phyloP scores from a whole-genome alignment of 305 asterid species.

The Salvia sclarea region DNA sequence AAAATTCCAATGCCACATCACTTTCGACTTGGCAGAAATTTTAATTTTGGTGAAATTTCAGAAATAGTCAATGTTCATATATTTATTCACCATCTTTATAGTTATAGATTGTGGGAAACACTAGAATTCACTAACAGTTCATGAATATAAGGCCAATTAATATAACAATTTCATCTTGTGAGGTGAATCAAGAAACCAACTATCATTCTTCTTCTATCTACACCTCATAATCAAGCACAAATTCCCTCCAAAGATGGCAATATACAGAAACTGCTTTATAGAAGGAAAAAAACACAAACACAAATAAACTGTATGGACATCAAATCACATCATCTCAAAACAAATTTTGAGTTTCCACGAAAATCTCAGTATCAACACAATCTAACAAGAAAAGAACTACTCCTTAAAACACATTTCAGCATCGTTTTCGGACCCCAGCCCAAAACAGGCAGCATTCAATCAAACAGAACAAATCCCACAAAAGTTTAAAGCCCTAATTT shows the following conservation, averaged over 20 bases:
- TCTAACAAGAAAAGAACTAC: not conserved
- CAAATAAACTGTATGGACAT: not conserved
- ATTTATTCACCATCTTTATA: too few species aligned
- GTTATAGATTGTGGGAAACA: too few species aligned
- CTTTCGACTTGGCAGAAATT: too few species aligned
- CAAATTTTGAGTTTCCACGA: not conserved
- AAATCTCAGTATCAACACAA: not conserved
- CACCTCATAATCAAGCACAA: not conserved
- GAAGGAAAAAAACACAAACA: too few species aligned
- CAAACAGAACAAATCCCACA: constrained; percentile 1
- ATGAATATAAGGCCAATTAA: too few species aligned
- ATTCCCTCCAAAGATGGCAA: not conserved
- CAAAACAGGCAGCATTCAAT: not conserved
- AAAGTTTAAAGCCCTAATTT: not conserved
- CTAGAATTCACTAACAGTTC: too few species aligned
- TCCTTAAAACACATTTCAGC: not conserved
- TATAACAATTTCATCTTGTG: not conserved
- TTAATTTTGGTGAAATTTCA: too few species aligned
- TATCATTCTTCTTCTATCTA: not conserved
- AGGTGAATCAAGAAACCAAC: not conserved
- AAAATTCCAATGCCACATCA: too few species aligned
- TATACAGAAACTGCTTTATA: too few species aligned
- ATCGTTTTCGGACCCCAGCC: not conserved
- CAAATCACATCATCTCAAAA: constrained; percentile 5
- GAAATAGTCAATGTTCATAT: too few species aligned